phyloP scores from a whole-genome alignment of 169 alveolate genomes.

The Eimeria mitis region DNA sequence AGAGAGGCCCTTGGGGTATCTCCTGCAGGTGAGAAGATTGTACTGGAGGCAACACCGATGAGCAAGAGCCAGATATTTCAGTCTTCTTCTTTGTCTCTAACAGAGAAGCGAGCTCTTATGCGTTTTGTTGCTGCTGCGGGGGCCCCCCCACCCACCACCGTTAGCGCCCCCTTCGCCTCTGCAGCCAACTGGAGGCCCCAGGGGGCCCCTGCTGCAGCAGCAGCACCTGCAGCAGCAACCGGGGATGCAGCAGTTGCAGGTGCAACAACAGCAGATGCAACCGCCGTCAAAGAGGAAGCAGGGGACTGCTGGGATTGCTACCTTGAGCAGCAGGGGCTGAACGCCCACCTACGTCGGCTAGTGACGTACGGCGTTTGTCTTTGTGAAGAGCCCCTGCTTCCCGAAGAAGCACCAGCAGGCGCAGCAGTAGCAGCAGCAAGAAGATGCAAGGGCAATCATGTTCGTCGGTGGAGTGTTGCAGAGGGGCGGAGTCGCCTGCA shows the following conservation, averaged over 20 bases:
- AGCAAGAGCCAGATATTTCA: constrained; percentile 50
- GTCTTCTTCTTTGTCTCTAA: not conserved
- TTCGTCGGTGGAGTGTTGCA: constrained; percentile 28
- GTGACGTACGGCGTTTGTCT: constrained; percentile 62
- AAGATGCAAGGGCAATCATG: not conserved
- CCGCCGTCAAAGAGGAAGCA: not conserved
- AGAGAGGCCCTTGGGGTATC: constrained; percentile 2
- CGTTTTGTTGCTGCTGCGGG: constrained; percentile 57
- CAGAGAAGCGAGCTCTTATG: constrained; percentile 28
- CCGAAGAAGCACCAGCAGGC: constrained; percentile 6
- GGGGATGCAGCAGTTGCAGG: not conserved
- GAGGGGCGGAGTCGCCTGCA: constrained; percentile 44
- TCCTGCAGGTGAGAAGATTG: not conserved
- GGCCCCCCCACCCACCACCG: constrained; percentile 34
- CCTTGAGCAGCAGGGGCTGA: constrained; percentile 42
- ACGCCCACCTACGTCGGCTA: constrained; percentile 37
- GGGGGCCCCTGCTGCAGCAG: not conserved
- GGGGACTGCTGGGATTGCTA: constrained; percentile 53
- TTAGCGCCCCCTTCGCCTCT: constrained; percentile 46
- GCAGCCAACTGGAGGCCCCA: constrained; percentile 42
- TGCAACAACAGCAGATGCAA: not conserved
- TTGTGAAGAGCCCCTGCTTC: constrained; percentile 46
- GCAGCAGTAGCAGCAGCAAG: constrained; percentile 33
- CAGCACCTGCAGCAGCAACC: not conserved
- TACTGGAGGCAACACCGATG: constrained; percentile 19